These are phyloP conservation scores for Alternaria postmessia DNA, from an alignment of 2,329 filamentous ascomycete genomes.

Conservation along the genomic window DNA sequence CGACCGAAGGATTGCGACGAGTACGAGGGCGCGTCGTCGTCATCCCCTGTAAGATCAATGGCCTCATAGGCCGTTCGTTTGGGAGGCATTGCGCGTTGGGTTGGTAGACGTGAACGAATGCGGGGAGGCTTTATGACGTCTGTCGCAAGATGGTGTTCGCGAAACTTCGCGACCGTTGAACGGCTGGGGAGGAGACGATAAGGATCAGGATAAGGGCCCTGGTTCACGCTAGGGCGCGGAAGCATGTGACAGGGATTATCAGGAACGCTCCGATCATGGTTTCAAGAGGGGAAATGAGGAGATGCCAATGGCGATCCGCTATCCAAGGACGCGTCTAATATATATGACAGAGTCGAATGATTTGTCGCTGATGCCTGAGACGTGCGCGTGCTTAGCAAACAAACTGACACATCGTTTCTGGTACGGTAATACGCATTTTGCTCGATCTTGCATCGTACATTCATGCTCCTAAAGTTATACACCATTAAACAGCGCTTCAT, in stretches of 20 bases:
- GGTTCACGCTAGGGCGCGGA: conserved; percentile 26
- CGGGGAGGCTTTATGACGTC: neutral
- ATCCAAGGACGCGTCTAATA: neutral
- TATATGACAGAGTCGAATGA: neutral
- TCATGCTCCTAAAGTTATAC: neutral
- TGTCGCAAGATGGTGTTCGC: conserved; percentile 2
- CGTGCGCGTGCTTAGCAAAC: neutral
- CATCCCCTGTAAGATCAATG: conserved; percentile 18
- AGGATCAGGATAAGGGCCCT: conserved; percentile 1
- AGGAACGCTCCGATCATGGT: neutral
- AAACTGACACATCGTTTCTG: neutral
- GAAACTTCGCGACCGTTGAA: neutral
- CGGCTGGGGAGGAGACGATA: neutral
- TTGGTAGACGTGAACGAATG: neutral
- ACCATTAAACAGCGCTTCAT: neutral
- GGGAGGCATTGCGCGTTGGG: conserved; percentile 10
- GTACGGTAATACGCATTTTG: neutral
- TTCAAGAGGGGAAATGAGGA: neutral
- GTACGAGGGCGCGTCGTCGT: conserved; percentile 7
- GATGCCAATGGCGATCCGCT: neutral
- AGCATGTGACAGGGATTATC: conserved; percentile 22
- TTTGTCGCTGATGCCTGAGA: neutral
- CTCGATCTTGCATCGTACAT: neutral
- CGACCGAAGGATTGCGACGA: conserved; percentile 13
- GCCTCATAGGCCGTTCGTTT: conserved; percentile 15